These are phyloP conservation scores for Wickerhamomyces kurtzmanii DNA, from an alignment of 805 yeast genomes.

Conservation along the genomic window DNA sequence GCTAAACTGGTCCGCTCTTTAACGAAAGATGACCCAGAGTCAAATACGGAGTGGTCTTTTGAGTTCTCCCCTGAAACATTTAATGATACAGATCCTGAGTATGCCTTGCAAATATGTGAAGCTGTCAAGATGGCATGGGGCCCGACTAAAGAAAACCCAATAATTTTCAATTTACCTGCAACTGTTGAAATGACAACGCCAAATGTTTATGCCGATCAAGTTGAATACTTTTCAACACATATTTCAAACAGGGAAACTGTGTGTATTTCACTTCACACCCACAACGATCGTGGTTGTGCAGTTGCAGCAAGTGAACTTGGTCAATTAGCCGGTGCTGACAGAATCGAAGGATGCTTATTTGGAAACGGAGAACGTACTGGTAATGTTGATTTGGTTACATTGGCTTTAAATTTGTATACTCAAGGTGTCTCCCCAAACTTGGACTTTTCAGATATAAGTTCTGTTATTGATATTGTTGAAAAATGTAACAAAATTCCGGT, in stretches of 20 bases:
- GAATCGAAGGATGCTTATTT: conserved; percentile 78
- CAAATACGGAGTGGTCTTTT: conserved; percentile 56
- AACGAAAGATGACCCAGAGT: conserved; percentile 58
- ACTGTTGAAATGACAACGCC: conserved; percentile 80
- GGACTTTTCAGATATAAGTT: conserved; percentile 59
- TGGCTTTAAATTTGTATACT: conserved; percentile 69
- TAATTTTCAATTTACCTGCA: conserved; percentile 76
- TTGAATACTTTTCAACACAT: conserved; percentile 58
- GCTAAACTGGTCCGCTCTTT: conserved; percentile 52
- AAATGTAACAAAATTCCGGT: conserved; percentile 76
- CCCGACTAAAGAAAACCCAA: conserved; percentile 54
- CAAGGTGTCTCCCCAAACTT: conserved; percentile 67
- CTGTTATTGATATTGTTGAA: conserved; percentile 65
- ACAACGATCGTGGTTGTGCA: conserved; percentile 80
- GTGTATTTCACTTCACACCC: conserved; percentile 72
- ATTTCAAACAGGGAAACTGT: conserved; percentile 60
- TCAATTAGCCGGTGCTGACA: conserved; percentile 77
- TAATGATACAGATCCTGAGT: conserved; percentile 59
- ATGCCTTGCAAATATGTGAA: conserved; percentile 56
- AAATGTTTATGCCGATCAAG: conserved; percentile 76
- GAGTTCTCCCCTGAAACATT: conserved; percentile 81
- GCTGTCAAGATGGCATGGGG: conserved; percentile 71
- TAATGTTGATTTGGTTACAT: conserved; percentile 72
- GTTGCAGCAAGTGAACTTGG: conserved; percentile 86
- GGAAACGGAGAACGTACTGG: conserved; percentile 89